Conservation (phyloP, 2,329 filamentous ascomycete species). For the Aspergillus sp. region DNA sequence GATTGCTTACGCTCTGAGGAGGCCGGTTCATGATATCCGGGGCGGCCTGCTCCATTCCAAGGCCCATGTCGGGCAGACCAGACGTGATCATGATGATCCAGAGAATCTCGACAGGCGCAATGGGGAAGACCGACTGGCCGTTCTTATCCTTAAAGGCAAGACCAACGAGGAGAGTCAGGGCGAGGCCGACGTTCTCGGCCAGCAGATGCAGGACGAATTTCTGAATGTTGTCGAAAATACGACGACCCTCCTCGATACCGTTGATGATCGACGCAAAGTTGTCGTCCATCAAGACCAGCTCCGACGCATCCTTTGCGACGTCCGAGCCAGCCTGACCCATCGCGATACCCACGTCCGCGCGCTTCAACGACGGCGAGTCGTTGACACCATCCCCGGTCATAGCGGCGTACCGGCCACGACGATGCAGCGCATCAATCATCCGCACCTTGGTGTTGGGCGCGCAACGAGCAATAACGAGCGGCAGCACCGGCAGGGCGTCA, state of each 20-base stretch:
- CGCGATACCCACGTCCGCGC: slow-evolving; percentile 81
- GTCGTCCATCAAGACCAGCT: slow-evolving; percentile 73
- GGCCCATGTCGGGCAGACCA: slow-evolving; percentile 81
- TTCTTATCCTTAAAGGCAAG: slow-evolving; percentile 74
- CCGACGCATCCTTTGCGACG: slow-evolving; percentile 69
- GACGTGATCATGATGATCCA: slow-evolving; percentile 96
- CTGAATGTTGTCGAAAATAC: slow-evolving; percentile 88
- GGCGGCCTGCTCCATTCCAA: slow-evolving; percentile 75
- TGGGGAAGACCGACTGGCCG: slow-evolving; percentile 77
- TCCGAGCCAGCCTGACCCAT: slow-evolving; percentile 82
- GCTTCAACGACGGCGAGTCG: slow-evolving; percentile 77
- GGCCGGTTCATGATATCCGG: slow-evolving; percentile 77
- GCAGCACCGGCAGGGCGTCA: slow-evolving; percentile 56
- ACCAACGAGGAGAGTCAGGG: slow-evolving; percentile 76
- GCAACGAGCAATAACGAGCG: slow-evolving; percentile 59
- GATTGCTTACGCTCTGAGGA: slow-evolving; percentile 57
- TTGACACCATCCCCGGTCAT: slow-evolving; percentile 93
- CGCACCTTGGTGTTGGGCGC: slow-evolving; percentile 70
- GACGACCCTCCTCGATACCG: slow-evolving; percentile 77
- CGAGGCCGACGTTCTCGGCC: slow-evolving; percentile 79
- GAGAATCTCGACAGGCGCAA: slow-evolving; percentile 81
- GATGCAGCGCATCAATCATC: slow-evolving; percentile 68
- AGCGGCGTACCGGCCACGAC: slow-evolving; percentile 69
- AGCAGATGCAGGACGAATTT: slow-evolving; percentile 82
- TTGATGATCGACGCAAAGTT: slow-evolving; percentile 86